These are phyloP conservation scores for Tetrapisispora pingtungensis DNA, from an alignment of 805 yeast genomes.

Conservation along the genomic window DNA sequence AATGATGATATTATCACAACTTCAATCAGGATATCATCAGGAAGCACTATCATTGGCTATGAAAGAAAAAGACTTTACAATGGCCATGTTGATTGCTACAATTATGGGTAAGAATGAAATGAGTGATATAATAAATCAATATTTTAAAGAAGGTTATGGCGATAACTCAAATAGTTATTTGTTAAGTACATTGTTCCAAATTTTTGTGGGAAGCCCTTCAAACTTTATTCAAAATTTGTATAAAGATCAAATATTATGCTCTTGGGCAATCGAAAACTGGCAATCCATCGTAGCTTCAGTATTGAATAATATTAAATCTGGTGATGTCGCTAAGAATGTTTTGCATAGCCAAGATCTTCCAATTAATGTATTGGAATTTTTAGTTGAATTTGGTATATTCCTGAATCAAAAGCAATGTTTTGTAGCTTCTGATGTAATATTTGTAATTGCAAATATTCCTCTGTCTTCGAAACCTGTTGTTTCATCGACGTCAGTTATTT, in stretches of 20 bases:
- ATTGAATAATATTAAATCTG: conserved; percentile 24
- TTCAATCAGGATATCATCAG: conserved; percentile 55
- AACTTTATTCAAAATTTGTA: conserved; percentile 43
- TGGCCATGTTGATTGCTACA: conserved; percentile 64
- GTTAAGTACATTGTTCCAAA: conserved; percentile 49
- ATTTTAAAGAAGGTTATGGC: conserved; percentile 39
- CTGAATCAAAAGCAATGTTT: conserved; percentile 28
- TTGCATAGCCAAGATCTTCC: conserved; percentile 12
- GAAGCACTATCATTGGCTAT: conserved; percentile 58
- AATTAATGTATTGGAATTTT: conserved; percentile 30
- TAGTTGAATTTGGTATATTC: conserved; percentile 43
- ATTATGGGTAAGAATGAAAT: conserved; percentile 54
- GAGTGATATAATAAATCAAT: conserved; percentile 47
- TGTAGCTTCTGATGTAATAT: conserved; percentile 37
- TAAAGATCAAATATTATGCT: conserved; percentile 31
- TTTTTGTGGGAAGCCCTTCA: conserved; percentile 51
- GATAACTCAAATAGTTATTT: conserved; percentile 34
- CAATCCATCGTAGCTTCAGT: conserved; percentile 36
- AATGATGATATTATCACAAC: conserved; percentile 27
- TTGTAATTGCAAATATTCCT: conserved; percentile 39
- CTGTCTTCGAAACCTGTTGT: conserved; percentile 27
- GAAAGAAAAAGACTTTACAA: conserved; percentile 59
- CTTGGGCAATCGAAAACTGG: conserved; percentile 47
- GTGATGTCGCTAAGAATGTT: neutral
- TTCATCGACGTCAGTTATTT: conserved; percentile 27